Evolutionary conservation across 169 alveolate species (phyloP), one percentile per base, ranked within the genome.

Genomic region (Blepharisma undulans): DNA sequence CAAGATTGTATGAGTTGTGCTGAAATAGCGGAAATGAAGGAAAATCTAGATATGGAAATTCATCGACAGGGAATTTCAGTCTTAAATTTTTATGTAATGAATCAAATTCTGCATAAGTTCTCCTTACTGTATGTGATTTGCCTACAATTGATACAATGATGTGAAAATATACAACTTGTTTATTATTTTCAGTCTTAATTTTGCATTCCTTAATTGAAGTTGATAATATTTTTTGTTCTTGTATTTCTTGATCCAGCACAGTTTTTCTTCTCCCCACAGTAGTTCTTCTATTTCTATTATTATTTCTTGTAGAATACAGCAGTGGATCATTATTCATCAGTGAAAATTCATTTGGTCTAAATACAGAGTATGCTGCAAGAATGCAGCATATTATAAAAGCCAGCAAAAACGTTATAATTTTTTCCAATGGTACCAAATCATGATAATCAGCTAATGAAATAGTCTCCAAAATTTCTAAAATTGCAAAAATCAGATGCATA

Each of bases 291-390:
- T 21, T 48, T 82, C 34, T 59, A 30, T 82, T 33, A 30, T 19
- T 30, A n/a, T 21, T 18, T 21, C 34, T 82, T n/a, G 89, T 32
- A 30, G 72, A 82, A 7, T 36, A 36, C 4, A 36, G 60, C 10
- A 72, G 30, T 5, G 79, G 30, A 18, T 82, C 76, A 59, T 59
- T 72, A 18, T 85, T 71, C 6, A 18, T 34, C 8, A 18, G 25
- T 4, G 21, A 19, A 32, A 85, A 85, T 10, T 85, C 90, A 25
- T 71, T 85, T 27, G 90, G 90, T 71, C 71, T 85, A n/a, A 85
- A 21, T 66, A 85, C 21, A 27, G 90, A 85, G 36, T 27, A 71
- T 16, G 22, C n/a, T 16, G 84, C 29, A 18, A 85, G 33, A 61
- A 85, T 19, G 71, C 60, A 25, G 71, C 72, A 29, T 25, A 85